Base-by-base conservation (phyloP, 805 yeast species). In the Danielia oregonensis region DNA sequence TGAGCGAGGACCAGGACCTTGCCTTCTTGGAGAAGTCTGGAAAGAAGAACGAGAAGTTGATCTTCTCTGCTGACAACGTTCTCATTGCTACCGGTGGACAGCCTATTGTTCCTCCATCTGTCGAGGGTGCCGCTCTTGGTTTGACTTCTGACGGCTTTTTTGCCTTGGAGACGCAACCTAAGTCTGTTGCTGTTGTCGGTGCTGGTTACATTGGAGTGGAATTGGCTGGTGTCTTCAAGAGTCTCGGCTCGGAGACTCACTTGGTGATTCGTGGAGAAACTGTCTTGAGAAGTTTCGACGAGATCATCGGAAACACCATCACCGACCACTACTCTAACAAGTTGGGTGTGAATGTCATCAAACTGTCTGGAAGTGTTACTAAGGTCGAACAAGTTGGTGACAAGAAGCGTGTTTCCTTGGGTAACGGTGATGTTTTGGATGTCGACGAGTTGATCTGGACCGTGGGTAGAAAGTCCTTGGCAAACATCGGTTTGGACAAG, bases 121-220 rank as follows among this genome's bases (percentile, higher is more conserved):
- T 88, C 31, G 82, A 81, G 36, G 97, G 97, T 32, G 77, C 80
- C 32, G 93, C 88, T 53, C 69, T 72, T 39, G 97, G 96, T 39
- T 81, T 78, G 41, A 79, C 83, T 34, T 86, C 96, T 14, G 95
- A 93, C 59, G 96, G 96, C 0, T 93, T 93, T 59, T 93, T 93
- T 55, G 76, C 75, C 44, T 69, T 93, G 46, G 81, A 75, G 40
- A 54, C 65, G 31, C 97, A 89, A 64, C 98, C 99, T 33, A 82
- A 87, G 62, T 74, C 80, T 31, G 97, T 91, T 18, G 97, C 94
- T 2, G 73, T 93, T 42, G 96, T 93, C 9, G 99, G 99, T 50
- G 96, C 96, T 24, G 99, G 99, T 28, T 93, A 93, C 66, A 93
- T 93, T 57, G 97, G 96, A 38, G 83, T 88, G 30, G 99, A 93